Evolutionary conservation across 176 grass and related monocot species (phyloP).

Genomic region (Carex parvula): DNA sequence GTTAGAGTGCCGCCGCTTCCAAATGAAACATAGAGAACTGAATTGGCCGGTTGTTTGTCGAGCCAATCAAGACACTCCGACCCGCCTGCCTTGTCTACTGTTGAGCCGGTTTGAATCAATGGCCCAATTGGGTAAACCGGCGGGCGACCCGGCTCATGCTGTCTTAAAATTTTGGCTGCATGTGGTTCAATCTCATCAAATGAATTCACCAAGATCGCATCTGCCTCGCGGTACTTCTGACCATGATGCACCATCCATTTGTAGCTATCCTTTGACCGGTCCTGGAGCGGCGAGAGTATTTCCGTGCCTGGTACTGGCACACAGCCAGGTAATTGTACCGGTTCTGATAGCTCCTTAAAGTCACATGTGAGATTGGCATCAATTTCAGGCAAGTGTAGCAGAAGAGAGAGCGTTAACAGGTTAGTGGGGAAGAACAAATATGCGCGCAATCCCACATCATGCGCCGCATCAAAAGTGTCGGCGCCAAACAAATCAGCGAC

Average conservation of each 20-base stretch:
- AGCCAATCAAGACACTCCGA: constrained; percentile 38
- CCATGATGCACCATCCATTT: constrained; percentile 45
- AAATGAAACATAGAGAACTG: constrained; percentile 56
- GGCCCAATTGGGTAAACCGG: constrained; percentile 51
- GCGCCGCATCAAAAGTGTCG: constrained; percentile 27
- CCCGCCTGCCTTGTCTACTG: not conserved
- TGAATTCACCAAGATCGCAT: constrained; percentile 60
- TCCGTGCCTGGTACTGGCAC: constrained; percentile 50
- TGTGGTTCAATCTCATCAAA: constrained; percentile 43
- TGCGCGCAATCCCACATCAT: constrained; percentile 23
- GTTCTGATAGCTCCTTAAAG: constrained; percentile 39
- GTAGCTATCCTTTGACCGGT: constrained; percentile 38
- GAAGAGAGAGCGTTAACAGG: constrained; percentile 35
- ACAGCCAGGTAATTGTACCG: constrained; percentile 59
- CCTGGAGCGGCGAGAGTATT: constrained; percentile 30
- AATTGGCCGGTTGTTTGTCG: constrained; percentile 42
- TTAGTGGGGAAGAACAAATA: constrained; percentile 67
- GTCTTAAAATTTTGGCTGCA: not conserved
- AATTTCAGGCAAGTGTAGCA: constrained; percentile 58
- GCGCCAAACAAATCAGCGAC: constrained; percentile 46
- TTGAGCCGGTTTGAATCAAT: constrained; percentile 31
- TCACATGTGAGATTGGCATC: constrained; percentile 41
- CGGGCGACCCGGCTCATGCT: not conserved
- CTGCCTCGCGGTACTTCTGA: not conserved
- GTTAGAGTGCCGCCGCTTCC: constrained; percentile 56